Evolutionary conservation across 2,329 filamentous ascomycete genomes (phyloP).

Genomic region (Talaromyces sp.): DNA sequence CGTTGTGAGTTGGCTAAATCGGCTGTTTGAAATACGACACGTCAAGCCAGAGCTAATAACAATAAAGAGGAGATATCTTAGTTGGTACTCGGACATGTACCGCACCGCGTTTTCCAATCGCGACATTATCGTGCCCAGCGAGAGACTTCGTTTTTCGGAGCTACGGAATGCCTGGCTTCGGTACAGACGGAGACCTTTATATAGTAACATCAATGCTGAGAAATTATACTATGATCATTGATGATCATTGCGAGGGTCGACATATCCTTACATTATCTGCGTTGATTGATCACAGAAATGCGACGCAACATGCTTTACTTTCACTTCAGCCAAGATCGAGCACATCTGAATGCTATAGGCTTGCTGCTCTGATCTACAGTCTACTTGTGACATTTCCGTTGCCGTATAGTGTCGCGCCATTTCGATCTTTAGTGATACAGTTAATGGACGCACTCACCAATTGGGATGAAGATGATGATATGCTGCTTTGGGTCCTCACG

Average conservation of each 20-base stretch:
- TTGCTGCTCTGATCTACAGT: constrained; percentile 6
- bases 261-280: background rate
- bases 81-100: too few relatives aligned
- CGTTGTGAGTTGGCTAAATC: too few relatives aligned
- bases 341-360: constrained; percentile 1
- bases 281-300: constrained; percentile 6
- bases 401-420: constrained; percentile 11
- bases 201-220: too few relatives aligned
- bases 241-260: constrained; percentile 19
- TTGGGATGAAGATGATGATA: constrained; percentile 1
- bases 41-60: too few relatives aligned
- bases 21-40: too few relatives aligned
- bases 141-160: too few relatives aligned
- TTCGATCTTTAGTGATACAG: background rate
- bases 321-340: background rate
- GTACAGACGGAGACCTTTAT: too few relatives aligned
- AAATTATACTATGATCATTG: too few relatives aligned
- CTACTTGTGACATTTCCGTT: constrained; percentile 3
- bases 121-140: too few relatives aligned
- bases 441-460: background rate
- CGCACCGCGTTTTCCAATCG: too few relatives aligned
- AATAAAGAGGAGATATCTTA: too few relatives aligned
- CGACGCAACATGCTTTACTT: constrained; percentile 9
- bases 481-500: background rate
- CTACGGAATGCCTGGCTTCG: too few relatives aligned